Evolutionary conservation across 768 basidiomycete species (phyloP).

Genomic region (Collybia mongolica): DNA sequence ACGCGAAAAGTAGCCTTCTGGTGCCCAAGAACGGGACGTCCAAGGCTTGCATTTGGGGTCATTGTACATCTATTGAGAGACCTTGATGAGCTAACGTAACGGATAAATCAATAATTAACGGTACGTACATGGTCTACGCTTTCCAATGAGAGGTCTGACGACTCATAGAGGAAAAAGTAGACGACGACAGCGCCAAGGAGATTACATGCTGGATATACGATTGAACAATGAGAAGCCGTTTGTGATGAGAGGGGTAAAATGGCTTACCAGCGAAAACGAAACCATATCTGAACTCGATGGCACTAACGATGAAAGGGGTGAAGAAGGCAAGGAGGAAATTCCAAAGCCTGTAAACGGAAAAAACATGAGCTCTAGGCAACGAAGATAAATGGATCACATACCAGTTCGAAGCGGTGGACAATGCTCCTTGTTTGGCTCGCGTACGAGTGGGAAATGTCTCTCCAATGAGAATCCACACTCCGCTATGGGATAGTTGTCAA

Average conservation of each 20-base stretch:
- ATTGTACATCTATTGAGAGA: conserved; percentile 52
- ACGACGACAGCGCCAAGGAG: conserved; percentile 58
- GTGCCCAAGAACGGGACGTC: conserved; percentile 61
- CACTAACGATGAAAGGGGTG: conserved; percentile 66
- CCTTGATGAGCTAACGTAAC: neutral
- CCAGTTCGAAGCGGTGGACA: conserved; percentile 66
- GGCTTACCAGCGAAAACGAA: conserved; percentile 64
- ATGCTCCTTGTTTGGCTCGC: conserved; percentile 66
- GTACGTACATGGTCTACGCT: conserved; percentile 51
- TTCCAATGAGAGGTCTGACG: conserved; percentile 65
- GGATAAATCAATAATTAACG: neutral
- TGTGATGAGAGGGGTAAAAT: neutral
- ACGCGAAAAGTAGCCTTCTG: conserved; percentile 49
- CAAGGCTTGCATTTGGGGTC: conserved; percentile 65
- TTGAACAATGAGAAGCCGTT: neutral
- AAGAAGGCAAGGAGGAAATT: conserved; percentile 76
- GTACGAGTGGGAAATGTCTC: conserved; percentile 76
- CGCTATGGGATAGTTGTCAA: conserved; percentile 21
- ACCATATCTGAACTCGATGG: conserved; percentile 63
- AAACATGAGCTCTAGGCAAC: neutral
- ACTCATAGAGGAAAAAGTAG: conserved; percentile 77
- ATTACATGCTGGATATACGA: conserved; percentile 46
- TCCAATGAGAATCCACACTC: conserved; percentile 76
- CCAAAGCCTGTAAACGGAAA: conserved; percentile 41
- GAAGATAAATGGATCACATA: conserved; percentile 9